Conservation (phyloP, 805 yeast genomes). For the Saturnispora mendoncae region DNA sequence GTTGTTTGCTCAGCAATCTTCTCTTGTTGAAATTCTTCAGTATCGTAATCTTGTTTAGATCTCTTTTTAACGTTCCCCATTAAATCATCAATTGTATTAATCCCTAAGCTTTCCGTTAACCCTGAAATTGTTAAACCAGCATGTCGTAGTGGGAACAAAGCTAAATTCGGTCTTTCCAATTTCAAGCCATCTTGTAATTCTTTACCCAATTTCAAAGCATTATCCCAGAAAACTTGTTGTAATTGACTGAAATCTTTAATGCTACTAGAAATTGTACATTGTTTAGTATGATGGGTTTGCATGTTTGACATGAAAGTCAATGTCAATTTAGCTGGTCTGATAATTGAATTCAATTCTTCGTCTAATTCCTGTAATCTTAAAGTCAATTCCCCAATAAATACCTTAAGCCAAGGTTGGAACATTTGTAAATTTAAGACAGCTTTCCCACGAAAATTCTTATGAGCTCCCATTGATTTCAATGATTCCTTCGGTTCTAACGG, state of each 20-base stretch:
- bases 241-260: slow-evolving; percentile 32
- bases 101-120: slow-evolving; percentile 29
- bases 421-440: slow-evolving; percentile 47
- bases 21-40: background rate
- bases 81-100: slow-evolving; percentile 23
- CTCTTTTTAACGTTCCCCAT: slow-evolving; percentile 12
- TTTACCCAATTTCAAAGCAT: slow-evolving; percentile 17
- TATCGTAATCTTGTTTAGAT: too few relatives aligned
- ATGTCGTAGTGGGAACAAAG: slow-evolving; percentile 40
- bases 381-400: slow-evolving; percentile 70
- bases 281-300: slow-evolving; percentile 30
- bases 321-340: slow-evolving; percentile 49
- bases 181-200: slow-evolving; percentile 24
- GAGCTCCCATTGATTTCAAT: slow-evolving; percentile 81
- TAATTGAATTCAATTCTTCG: slow-evolving; percentile 42
- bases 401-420: slow-evolving; percentile 68
- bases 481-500: slow-evolving; percentile 51
- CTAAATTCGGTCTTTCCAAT: slow-evolving; percentile 9
- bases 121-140: slow-evolving; percentile 45
- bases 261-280: slow-evolving; percentile 30
- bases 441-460: slow-evolving; percentile 62
- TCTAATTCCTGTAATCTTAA: slow-evolving; percentile 65
- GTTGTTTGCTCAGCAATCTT: background rate
- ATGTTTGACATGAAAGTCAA: slow-evolving; percentile 28
- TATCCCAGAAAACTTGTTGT: slow-evolving; percentile 20